A percentile compares a stretch with the other conserved stretches of the same genome.
These are phyloP conservation scores for Dendrobium huoshanense DNA, from an alignment of 106 monocot genomes.

Conservation along the genomic window DNA sequence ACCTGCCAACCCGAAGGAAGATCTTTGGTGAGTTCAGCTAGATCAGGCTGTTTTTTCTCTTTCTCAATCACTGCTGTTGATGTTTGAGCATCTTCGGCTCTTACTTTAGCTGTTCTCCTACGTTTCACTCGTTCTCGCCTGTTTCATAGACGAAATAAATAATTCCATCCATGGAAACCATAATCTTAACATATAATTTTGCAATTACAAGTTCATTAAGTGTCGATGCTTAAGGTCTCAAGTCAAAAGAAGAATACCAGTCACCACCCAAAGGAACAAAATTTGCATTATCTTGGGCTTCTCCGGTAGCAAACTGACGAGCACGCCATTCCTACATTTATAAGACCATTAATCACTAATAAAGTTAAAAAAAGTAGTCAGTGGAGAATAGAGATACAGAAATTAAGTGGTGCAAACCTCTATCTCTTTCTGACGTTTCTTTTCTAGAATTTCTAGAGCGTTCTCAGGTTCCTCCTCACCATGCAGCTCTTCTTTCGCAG, in stretches of 20 bases:
- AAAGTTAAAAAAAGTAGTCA: background rate
- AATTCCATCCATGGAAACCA: too few relatives aligned
- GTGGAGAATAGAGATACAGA: background rate
- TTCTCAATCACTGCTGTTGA: slow-evolving; percentile 17
- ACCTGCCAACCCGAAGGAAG: slow-evolving; percentile 98
- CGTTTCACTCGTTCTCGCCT: slow-evolving; percentile 92
- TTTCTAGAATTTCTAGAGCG: slow-evolving; percentile 68
- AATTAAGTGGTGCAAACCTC: slow-evolving; percentile 39
- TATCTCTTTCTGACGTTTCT: slow-evolving; percentile 84
- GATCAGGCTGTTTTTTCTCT: slow-evolving; percentile 58
- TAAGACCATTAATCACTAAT: background rate
- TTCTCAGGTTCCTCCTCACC: slow-evolving; percentile 70
- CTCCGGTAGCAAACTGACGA: slow-evolving; percentile 76
- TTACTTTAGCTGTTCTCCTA: slow-evolving; percentile 28
- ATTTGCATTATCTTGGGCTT: slow-evolving; percentile 94
- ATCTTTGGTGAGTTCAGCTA: slow-evolving; percentile 60
- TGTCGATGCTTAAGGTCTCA: too few relatives aligned
- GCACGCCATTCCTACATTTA: slow-evolving; percentile 65
- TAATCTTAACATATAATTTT: too few relatives aligned
- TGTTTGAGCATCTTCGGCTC: slow-evolving; percentile 18
- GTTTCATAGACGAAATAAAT: background rate
- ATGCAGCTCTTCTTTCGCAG: slow-evolving; percentile 92
- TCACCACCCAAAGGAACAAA: slow-evolving; percentile 90
- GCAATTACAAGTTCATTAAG: too few relatives aligned
- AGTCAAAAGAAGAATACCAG: slow-evolving; percentile 42